Evolutionary conservation across 1,139 yeast species (phyloP).

Genomic region (Pichia sp.): DNA sequence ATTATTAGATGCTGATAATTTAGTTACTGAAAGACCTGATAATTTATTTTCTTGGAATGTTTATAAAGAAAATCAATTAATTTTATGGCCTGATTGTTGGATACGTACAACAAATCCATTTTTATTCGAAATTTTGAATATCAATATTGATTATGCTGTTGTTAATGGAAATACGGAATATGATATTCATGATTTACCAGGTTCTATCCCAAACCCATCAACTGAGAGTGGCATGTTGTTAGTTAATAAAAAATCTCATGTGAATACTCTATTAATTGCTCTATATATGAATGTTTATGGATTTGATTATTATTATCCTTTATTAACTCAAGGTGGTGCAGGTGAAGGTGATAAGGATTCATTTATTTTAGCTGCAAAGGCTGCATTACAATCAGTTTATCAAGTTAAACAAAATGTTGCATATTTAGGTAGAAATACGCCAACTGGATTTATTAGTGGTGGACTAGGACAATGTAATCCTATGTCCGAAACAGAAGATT

Average conservation of each 20-base stretch:
- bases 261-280: constrained; percentile 44
- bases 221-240: constrained; percentile 60
- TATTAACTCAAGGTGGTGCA: constrained; percentile 60
- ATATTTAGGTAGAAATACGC: constrained; percentile 48
- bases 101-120: constrained; percentile 54
- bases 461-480: constrained; percentile 62
- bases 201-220: constrained; percentile 58
- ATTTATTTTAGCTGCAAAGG: constrained; percentile 58
- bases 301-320: constrained; percentile 51
- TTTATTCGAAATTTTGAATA: constrained; percentile 50
- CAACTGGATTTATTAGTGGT: constrained; percentile 39
- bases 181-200: constrained; percentile 49
- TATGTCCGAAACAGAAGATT: constrained; percentile 21
- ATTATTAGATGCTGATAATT: constrained; percentile 63
- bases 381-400: constrained; percentile 42
- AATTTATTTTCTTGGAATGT: constrained; percentile 37
- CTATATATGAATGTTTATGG: constrained; percentile 58
- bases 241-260: constrained; percentile 47
- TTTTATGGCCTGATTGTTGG: constrained; percentile 76
- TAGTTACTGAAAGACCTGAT: constrained; percentile 52
- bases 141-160: constrained; percentile 29
- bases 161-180: constrained; percentile 26
- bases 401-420: constrained; percentile 40
- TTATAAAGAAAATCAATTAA: constrained; percentile 31
- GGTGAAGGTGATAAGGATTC: constrained; percentile 73